A percentile compares a stretch with the other conserved stretches of the same genome.
phyloP scores from a whole-genome alignment of 192 early-diverging fungal species.

The Fimicolochytrium jonesii region DNA sequence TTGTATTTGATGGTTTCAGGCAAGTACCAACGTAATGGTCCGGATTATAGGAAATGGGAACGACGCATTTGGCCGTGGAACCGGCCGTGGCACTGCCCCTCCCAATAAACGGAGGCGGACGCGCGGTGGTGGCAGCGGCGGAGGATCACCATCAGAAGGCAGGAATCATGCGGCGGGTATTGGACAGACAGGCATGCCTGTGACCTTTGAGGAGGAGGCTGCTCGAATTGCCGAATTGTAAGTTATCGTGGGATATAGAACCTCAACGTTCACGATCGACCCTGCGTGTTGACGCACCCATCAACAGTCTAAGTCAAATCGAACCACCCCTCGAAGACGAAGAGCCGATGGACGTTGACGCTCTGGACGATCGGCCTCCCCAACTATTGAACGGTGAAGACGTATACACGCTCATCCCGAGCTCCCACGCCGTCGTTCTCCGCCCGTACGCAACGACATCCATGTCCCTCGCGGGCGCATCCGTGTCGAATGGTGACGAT shows the following conservation, averaged over 20 bases:
- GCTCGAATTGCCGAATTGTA: conserved; percentile 27
- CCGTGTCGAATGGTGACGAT: conserved; percentile 43
- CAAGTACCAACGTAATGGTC: no score
- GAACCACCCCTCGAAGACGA: no score
- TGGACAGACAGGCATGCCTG: conserved; percentile 8
- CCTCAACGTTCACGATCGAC: no score
- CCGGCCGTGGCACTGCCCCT: no score
- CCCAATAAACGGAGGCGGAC: conserved; percentile 40
- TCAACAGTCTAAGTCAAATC: not conserved
- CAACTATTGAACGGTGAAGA: no score
- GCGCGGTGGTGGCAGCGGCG: conserved; percentile 13
- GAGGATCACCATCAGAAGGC: conserved; percentile 23
- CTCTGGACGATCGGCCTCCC: no score
- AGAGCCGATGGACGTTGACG: no score
- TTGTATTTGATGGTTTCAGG: no score
- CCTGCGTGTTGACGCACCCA: no score
- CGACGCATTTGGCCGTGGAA: no score
- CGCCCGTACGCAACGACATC: conserved; percentile 38
- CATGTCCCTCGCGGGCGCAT: conserved; percentile 19
- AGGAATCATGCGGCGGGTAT: conserved; percentile 20
- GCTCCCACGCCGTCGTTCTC: conserved; percentile 22
- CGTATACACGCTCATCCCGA: conserved; percentile 1
- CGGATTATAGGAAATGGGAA: no score
- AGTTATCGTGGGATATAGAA: no score
- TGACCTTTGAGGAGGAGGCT: conserved; percentile 31